These are phyloP conservation scores for Xylaria sp. DNA, from an alignment of 2,329 filamentous ascomycete genomes.

Conservation along the genomic window DNA sequence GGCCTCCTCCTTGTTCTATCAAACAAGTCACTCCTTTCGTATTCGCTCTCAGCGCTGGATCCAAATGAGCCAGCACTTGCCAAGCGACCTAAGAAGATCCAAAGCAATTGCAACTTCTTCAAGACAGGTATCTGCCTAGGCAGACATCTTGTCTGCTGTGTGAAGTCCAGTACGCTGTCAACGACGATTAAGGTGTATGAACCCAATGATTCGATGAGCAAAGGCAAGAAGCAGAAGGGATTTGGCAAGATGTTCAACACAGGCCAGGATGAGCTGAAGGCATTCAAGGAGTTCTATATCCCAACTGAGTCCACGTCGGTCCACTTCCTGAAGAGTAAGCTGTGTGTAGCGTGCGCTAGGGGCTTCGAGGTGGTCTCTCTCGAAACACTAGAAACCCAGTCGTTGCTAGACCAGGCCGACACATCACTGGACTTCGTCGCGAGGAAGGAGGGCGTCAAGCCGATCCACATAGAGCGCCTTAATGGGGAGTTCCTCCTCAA, in stretches of 20 bases:
- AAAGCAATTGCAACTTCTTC: slow-evolving; percentile 98
- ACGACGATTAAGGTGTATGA: slow-evolving; percentile 99
- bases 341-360: slow-evolving; percentile 92
- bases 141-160: slow-evolving; percentile 91
- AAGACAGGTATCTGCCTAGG: slow-evolving; percentile 94
- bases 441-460: slow-evolving; percentile 88
- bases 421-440: slow-evolving; percentile 97
- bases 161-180: slow-evolving; percentile 90
- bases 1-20: slow-evolving; percentile 87
- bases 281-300: slow-evolving; percentile 99
- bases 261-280: slow-evolving; percentile 91
- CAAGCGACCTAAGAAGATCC: slow-evolving; percentile 92
- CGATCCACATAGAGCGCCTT: slow-evolving; percentile 95
- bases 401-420: slow-evolving; percentile 93
- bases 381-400: slow-evolving; percentile 97
- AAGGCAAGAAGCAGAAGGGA: slow-evolving; percentile 93
- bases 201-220: slow-evolving; percentile 90
- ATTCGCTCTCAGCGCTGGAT: slow-evolving; percentile 83
- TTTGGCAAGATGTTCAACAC: slow-evolving; percentile 93
- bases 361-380: slow-evolving; percentile 97
- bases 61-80: slow-evolving; percentile 77
- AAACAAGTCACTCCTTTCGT: slow-evolving; percentile 91
- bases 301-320: slow-evolving; percentile 97
- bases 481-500: slow-evolving; percentile 97
- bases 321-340: slow-evolving; percentile 93